Evolutionary conservation across 441 rosid species (phyloP), one percentile per base, ranked within the genome.

Genomic region (Syzygium malaccense): DNA sequence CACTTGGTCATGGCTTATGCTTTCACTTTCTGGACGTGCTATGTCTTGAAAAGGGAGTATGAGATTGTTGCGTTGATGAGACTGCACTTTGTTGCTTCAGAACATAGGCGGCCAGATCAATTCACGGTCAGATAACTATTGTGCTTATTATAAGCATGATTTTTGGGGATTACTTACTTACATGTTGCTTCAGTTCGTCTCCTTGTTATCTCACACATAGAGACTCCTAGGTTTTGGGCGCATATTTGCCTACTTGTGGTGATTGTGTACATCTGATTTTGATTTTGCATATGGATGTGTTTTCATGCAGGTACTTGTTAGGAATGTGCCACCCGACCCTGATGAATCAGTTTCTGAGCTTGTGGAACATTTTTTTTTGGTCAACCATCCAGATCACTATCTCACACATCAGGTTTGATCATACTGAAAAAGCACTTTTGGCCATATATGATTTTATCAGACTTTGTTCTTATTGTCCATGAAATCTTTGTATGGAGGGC

Each of bases 21-120:
- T 17, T 89, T 89, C 75, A 89, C 90, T 13, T 86, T 89, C 60
- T 89, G 90, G 90, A 79, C 90, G 9, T 89, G 88, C 86, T 89
- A 86, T 78, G 88, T 86, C 49, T 62, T 89, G 86, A 78, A 89
- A 79, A 86, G 66, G 86, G 90, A 89, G 78, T 89, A 89, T 33
- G 88, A 89, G 86, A 89, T 86, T 25, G 53, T 89, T 28, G 90
- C 86, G 5, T 45, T 2, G 4, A 89, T 86, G 88, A 79, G 90
- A 32, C 66, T 89, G 64, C 88, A 86, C 18, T 89, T 89, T 89
- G 86, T 89, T 55, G 90, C 90, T 45, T 79, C 90, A 26, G 90
- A 89, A 32, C 62, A 79, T 25, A 86, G 90, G 84, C 86, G 84
- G 25, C 90, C 90, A 8, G 90, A 89, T 79, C 90, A 89, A 53